Evolutionary conservation across 148 eudicot genomes (phyloP), one percentile per base, ranked within the genome.

Genomic region (Bassia scoparia): DNA sequence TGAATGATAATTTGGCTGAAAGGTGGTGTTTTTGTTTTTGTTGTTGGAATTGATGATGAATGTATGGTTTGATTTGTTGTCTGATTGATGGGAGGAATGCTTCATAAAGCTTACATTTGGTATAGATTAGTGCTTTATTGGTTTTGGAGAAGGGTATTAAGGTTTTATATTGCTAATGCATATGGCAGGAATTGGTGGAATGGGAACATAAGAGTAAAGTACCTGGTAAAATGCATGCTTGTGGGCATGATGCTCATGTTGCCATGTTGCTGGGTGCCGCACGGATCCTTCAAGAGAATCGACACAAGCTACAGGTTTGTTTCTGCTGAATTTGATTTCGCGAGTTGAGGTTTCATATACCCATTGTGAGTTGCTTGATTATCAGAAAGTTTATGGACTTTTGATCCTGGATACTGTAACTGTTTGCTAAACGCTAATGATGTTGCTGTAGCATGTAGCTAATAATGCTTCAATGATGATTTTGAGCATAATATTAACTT

Each of bases 201-300:
- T 93, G 96, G 96, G 90, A 92, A 69, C 93, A 93, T 86, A 90
- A 90, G 83, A 90, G 98, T 80, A 87, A 85, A 77, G 81, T 81
- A 44, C 86, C 89, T 18, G 98, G 97, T 44, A 93, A 91, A 79
- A 91, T 91, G 95, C 97, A 91, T 52, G 97, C 97, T 68, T 93
- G 97, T 74, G 97, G 98, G 65, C 96, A 93, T 75, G 98, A 93
- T 79, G 90, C 89, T 63, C 98, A 93, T 83, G 89, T 90, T 75
- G 85, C 98, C 26, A 93, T 93, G 97, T 86, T 90, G 78, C 95
- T 93, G 70, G 97, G 98, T 62, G 98, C 95, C 11, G 98, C 98
- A 17, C 90, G 82, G 86, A 85, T 93, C 74, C 92, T 94, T 78
- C 97, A 89, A 84, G 87, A 88, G 76, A 90, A 94, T 74, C 84